Conservation (phyloP, 176 grass and related monocot genomes). For the maize (Zea mays) region DNA sequence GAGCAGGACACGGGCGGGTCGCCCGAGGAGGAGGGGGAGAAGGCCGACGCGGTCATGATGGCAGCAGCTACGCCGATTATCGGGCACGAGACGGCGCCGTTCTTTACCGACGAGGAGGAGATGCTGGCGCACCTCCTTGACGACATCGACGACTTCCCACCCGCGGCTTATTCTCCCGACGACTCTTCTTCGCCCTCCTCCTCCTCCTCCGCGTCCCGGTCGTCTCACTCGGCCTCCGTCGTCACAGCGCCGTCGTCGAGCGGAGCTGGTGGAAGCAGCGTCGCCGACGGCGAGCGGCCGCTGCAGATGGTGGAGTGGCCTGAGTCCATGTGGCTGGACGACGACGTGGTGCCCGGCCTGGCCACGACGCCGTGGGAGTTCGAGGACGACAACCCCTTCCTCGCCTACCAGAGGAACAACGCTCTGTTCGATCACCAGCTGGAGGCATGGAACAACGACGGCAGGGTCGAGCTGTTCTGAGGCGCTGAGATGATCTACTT, state of each 20-base stretch:
- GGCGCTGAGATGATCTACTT: no score
- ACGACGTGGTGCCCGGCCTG: constrained; percentile 50
- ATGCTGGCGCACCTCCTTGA: constrained; percentile 45
- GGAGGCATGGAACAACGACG: constrained; percentile 46
- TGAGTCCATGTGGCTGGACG: constrained; percentile 67
- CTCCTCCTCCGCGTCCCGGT: constrained; percentile 11
- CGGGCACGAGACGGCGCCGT: constrained; percentile 18
- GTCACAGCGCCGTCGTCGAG: constrained; percentile 36
- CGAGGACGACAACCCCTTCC: constrained; percentile 60
- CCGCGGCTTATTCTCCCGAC: constrained; percentile 4
- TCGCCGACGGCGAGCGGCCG: constrained; percentile 34
- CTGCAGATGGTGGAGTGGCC: constrained; percentile 74
- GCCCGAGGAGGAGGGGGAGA: constrained; percentile 20
- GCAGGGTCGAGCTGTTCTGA: constrained; percentile 44
- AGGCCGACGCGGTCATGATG: background rate
- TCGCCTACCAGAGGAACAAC: constrained; percentile 61
- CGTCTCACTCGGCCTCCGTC: constrained; percentile 27
- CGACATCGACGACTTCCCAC: constrained; percentile 42
- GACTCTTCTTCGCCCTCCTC: constrained; percentile 32
- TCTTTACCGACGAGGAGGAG: constrained; percentile 63
- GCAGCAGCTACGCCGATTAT: background rate
- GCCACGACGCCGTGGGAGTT: constrained; percentile 30
- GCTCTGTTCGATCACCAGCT: constrained; percentile 58
- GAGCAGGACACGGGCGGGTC: background rate
- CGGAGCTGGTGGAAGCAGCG: background rate